Conservation (phyloP, 176 grass and related monocot genomes). For the Thinopyrum elongatum region DNA sequence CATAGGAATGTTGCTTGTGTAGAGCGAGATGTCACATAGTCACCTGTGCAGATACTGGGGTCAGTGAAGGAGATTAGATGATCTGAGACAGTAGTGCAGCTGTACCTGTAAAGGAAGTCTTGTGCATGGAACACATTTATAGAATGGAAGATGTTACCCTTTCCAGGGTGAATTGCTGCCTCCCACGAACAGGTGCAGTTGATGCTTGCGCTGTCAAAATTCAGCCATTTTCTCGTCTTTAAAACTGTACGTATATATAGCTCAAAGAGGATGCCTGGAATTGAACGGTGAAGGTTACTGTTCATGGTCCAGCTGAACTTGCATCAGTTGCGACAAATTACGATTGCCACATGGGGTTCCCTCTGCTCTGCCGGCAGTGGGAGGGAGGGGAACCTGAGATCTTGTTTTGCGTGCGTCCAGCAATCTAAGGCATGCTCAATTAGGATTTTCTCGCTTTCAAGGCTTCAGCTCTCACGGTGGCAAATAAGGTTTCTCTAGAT, state of each 20-base stretch:
- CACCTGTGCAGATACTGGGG: conserved; percentile 14
- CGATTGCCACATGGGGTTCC: no score
- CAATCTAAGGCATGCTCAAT: no score
- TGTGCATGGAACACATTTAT: not conserved
- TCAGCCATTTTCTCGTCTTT: not conserved
- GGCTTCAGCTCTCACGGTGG: no score
- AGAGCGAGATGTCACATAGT: not conserved
- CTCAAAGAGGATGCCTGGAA: not conserved
- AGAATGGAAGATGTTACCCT: not conserved
- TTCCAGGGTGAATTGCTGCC: not conserved
- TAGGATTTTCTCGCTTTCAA: no score
- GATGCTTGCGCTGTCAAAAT: not conserved
- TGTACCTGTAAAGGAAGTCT: conserved; percentile 10
- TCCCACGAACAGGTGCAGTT: not conserved
- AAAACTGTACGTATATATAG: not conserved
- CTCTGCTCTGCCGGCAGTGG: no score
- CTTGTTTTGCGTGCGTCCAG: no score
- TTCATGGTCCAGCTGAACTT: no score
- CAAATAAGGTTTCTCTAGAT: no score
- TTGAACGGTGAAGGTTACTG: not conserved
- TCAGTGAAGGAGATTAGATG: not conserved
- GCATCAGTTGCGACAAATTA: no score
- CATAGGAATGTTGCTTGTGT: conserved; percentile 1
- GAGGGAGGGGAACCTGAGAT: no score
- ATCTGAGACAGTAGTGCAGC: conserved; percentile 5